Conservation (phyloP, 2,329 filamentous ascomycete genomes). For the Claviceps citrina region DNA sequence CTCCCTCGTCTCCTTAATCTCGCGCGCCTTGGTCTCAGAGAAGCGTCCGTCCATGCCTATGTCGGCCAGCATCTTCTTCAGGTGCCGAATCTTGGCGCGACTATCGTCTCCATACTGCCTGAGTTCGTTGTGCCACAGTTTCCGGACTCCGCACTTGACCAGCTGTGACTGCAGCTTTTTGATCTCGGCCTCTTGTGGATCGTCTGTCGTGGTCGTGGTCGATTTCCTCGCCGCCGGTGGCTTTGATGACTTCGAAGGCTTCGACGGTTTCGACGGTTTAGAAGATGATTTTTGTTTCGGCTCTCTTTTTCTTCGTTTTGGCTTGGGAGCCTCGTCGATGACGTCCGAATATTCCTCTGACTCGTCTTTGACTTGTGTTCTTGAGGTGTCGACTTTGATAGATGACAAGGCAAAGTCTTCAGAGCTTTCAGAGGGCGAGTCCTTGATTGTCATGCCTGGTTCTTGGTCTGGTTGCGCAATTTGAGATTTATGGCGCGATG, state of each 20-base stretch:
- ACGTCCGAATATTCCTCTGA: conserved; percentile 35
- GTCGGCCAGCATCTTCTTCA: conserved; percentile 64
- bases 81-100: conserved; percentile 67
- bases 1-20: conserved; percentile 80
- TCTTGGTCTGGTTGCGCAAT: conserved; percentile 5
- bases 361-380: conserved; percentile 17
- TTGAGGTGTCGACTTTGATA: conserved; percentile 10
- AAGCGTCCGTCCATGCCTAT: conserved; percentile 81
- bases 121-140: conserved; percentile 79
- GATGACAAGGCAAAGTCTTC: conserved; percentile 9
- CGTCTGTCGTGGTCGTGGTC: conserved; percentile 13
- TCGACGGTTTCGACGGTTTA: conserved; percentile 17
- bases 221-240: conserved; percentile 16
- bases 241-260: conserved; percentile 18
- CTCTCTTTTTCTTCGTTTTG: conserved; percentile 41
- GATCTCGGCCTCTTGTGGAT: conserved; percentile 63
- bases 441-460: conserved; percentile 7
- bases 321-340: conserved; percentile 54
- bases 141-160: conserved; percentile 78
- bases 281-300: conserved; percentile 16
- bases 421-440: conserved; percentile 7
- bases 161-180: conserved; percentile 80
- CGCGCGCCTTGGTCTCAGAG: conserved; percentile 65
- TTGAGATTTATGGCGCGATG: conserved; percentile 8
- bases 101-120: conserved; percentile 55